These are phyloP conservation scores for Phytophthora lateralis DNA, from an alignment of 352 stramenopile genomes.

Conservation along the genomic window DNA sequence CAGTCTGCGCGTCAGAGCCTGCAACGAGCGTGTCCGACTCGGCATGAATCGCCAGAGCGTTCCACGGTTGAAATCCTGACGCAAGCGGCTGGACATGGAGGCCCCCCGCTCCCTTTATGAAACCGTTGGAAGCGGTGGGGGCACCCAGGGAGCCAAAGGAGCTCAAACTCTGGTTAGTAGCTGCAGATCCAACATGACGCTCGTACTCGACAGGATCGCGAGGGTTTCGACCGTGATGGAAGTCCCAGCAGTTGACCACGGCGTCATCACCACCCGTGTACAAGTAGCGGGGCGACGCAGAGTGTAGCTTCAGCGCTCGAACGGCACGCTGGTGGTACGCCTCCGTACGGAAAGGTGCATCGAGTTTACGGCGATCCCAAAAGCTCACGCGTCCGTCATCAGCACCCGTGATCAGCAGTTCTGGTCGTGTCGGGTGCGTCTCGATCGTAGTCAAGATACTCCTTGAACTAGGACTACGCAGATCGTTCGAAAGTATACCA, in stretches of 20 bases:
- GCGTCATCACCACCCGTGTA: constrained; percentile 72
- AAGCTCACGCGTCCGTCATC: constrained; percentile 71
- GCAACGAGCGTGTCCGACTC: constrained; percentile 78
- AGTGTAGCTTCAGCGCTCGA: constrained; percentile 71
- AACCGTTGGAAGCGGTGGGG: constrained; percentile 14
- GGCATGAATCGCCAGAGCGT: constrained; percentile 66
- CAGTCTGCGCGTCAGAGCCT: constrained; percentile 76
- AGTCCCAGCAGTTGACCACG: constrained; percentile 74
- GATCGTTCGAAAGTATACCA: background rate
- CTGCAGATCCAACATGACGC: constrained; percentile 13
- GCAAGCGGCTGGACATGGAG: constrained; percentile 50
- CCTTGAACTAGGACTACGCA: constrained; percentile 37
- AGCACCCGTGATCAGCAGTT: constrained; percentile 74
- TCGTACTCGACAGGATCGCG: constrained; percentile 72
- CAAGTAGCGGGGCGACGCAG: constrained; percentile 61
- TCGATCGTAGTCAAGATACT: constrained; percentile 64
- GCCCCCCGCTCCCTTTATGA: constrained; percentile 17
- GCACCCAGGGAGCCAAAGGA: constrained; percentile 10
- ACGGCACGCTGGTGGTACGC: constrained; percentile 68
- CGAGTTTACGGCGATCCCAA: constrained; percentile 78
- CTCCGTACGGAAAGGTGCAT: constrained; percentile 69
- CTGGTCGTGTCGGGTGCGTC: constrained; percentile 77
- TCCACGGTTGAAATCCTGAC: constrained; percentile 62
- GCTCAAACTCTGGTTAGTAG: constrained; percentile 14
- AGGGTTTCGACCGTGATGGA: constrained; percentile 55